These are phyloP conservation scores for Fusarium continuum DNA, from an alignment of 2,329 filamentous ascomycete genomes.

Conservation along the genomic window DNA sequence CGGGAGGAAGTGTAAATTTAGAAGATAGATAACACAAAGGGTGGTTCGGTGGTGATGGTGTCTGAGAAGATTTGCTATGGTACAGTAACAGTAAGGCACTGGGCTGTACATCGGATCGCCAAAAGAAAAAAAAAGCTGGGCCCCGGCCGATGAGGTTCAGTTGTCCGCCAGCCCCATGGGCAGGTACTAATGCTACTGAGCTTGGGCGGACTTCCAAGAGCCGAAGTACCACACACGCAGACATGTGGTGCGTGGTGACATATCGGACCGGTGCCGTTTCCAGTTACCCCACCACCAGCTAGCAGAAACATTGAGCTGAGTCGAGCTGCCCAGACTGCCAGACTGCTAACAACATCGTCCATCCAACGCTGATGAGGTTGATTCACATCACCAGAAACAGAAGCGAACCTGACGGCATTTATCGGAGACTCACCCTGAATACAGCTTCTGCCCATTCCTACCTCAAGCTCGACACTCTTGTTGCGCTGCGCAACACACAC, in stretches of 20 bases:
- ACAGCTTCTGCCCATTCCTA: conserved; percentile 25
- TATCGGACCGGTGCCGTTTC: conserved; percentile 10
- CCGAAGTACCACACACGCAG: conserved; percentile 34
- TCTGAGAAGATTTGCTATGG: conserved; percentile 47
- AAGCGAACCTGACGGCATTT: not conserved
- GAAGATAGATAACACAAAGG: conserved; percentile 30
- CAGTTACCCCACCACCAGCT: conserved; percentile 30
- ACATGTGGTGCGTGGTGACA: conserved; percentile 35
- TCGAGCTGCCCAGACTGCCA: conserved; percentile 5
- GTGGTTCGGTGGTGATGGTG: conserved; percentile 41
- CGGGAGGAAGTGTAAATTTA: conserved; percentile 8
- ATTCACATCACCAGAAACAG: conserved; percentile 14
- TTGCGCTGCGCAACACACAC: conserved; percentile 35
- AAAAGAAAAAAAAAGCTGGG: conserved; percentile 43
- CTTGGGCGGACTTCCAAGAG: conserved; percentile 12
- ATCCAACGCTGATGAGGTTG: conserved; percentile 27
- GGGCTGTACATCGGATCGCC: conserved; percentile 38
- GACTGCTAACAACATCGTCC: conserved; percentile 15
- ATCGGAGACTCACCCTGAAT: not conserved
- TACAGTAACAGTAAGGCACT: conserved; percentile 7
- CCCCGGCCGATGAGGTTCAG: conserved; percentile 36
- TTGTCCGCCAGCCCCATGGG: conserved; percentile 35
- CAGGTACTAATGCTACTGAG: conserved; percentile 36
- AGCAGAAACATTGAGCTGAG: conserved; percentile 22
- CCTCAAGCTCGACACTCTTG: not conserved